Percentiles rank a stretch among this genome's conserved stretches.
Conservation (phyloP, 768 basidiomycete species). For the Suillus spraguei region DNA sequence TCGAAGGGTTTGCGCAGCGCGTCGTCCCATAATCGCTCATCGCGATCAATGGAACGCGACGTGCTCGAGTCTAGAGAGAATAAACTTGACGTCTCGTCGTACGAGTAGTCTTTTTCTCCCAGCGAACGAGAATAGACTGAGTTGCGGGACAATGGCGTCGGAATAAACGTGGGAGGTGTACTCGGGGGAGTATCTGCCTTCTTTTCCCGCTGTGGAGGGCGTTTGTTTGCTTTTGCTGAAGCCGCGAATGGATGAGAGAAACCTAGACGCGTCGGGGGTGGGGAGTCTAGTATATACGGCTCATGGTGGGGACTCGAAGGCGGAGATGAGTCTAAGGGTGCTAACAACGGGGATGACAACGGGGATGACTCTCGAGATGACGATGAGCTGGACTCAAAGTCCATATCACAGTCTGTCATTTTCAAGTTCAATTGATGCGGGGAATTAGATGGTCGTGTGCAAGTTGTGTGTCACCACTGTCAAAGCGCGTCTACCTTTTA, state of each 20-base stretch:
- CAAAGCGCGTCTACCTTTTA: not conserved
- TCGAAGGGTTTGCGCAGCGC: conserved; percentile 48
- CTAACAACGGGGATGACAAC: conserved; percentile 48
- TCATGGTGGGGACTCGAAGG: conserved; percentile 34
- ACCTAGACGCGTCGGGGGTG: conserved; percentile 20
- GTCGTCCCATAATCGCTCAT: conserved; percentile 49
- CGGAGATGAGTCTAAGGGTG: conserved; percentile 40
- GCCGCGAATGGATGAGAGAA: conserved; percentile 58
- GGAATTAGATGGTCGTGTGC: conserved; percentile 7
- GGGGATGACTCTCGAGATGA: conserved; percentile 44
- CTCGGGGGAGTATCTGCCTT: conserved; percentile 24
- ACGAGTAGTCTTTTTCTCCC: conserved; percentile 29
- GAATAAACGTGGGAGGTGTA: conserved; percentile 23
- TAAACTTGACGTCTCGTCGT: conserved; percentile 11
- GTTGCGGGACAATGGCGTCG: conserved; percentile 14
- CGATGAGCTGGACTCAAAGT: conserved; percentile 6
- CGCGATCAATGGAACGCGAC: conserved; percentile 28
- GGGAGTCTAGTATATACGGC: conserved; percentile 34
- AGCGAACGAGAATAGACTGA: conserved; percentile 20
- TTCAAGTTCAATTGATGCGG: not conserved
- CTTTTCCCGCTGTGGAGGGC: conserved; percentile 49
- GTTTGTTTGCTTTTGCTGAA: conserved; percentile 49
- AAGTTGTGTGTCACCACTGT: conserved; percentile 5
- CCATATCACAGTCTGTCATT: conserved; percentile 9
- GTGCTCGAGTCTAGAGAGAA: conserved; percentile 19